phyloP scores from a whole-genome alignment of 345 rosid species.

The Murraya paniculata region DNA sequence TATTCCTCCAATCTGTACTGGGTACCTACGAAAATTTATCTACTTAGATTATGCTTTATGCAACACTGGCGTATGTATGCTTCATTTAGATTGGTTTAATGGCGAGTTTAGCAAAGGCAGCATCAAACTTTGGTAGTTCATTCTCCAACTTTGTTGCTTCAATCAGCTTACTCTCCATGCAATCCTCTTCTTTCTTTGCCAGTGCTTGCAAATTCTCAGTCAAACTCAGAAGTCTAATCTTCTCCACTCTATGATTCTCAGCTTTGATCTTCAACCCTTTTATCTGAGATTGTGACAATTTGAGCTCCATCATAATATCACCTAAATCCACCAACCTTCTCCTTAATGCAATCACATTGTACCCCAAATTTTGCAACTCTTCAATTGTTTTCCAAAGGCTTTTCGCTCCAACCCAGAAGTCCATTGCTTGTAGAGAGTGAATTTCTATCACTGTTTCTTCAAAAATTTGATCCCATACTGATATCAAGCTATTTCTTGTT shows the following conservation, averaged over 20 bases:
- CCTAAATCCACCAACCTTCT: slow-evolving; percentile 14
- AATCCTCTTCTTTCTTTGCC: slow-evolving; percentile 9
- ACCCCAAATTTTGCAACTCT: slow-evolving; percentile 27
- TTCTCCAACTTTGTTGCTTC: slow-evolving; percentile 15
- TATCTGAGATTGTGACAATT: background rate
- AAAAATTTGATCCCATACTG: slow-evolving; percentile 17
- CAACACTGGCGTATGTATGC: no score
- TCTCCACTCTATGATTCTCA: slow-evolving; percentile 21
- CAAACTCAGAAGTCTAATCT: slow-evolving; percentile 13
- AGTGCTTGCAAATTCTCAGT: slow-evolving; percentile 8
- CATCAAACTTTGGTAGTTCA: slow-evolving; percentile 10
- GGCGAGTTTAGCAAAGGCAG: slow-evolving; percentile 6
- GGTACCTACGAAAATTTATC: no score
- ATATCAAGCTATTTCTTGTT: slow-evolving; percentile 7
- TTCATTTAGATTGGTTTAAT: background rate
- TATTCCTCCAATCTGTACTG: no score
- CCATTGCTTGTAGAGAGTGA: background rate
- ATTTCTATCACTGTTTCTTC: slow-evolving; percentile 17
- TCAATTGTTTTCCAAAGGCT: slow-evolving; percentile 24
- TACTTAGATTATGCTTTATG: no score
- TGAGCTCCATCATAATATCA: slow-evolving; percentile 10
- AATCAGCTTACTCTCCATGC: slow-evolving; percentile 11
- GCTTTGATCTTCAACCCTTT: slow-evolving; percentile 21
- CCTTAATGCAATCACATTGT: slow-evolving; percentile 24
- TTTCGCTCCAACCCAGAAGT: slow-evolving; percentile 17